Conservation (phyloP, 2,329 filamentous ascomycete species). For the Paecilomyces formosus region DNA sequence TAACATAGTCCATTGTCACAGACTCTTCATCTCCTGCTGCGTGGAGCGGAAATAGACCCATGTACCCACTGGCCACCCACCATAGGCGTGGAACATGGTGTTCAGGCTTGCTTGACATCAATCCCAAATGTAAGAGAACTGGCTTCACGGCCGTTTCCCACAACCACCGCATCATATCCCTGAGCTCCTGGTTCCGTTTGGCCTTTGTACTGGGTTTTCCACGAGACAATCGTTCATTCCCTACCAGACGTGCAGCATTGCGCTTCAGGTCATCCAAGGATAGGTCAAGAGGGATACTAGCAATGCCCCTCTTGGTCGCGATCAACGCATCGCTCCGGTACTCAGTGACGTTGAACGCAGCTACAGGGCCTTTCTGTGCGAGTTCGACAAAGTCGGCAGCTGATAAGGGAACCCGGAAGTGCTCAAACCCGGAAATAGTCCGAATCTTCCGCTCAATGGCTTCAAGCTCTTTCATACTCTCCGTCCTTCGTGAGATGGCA, state of each 20-base stretch:
- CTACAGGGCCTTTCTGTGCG: not conserved
- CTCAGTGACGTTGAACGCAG: not conserved
- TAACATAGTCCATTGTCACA: not conserved
- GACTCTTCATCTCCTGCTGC: not conserved
- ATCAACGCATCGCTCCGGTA: not conserved
- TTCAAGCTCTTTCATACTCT: not conserved
- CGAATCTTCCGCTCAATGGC: not conserved
- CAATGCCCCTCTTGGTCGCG: not conserved
- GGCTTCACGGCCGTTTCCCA: not conserved
- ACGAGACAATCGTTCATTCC: not conserved
- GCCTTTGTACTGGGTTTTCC: not conserved
- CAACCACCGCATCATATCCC: not conserved
- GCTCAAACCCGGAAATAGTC: not conserved
- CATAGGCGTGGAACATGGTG: not conserved
- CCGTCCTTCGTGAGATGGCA: not conserved
- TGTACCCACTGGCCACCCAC: not conserved
- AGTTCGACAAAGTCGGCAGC: not conserved
- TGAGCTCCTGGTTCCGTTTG: not conserved
- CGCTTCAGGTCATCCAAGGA: not conserved
- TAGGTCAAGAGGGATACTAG: not conserved
- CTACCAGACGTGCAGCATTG: not conserved
- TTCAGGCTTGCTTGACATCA: not conserved
- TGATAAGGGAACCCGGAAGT: not conserved
- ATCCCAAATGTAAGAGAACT: not conserved
- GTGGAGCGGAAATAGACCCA: not conserved